Conservation (phyloP, 164 flowering plant genomes). For the Platanus orientalis region DNA sequence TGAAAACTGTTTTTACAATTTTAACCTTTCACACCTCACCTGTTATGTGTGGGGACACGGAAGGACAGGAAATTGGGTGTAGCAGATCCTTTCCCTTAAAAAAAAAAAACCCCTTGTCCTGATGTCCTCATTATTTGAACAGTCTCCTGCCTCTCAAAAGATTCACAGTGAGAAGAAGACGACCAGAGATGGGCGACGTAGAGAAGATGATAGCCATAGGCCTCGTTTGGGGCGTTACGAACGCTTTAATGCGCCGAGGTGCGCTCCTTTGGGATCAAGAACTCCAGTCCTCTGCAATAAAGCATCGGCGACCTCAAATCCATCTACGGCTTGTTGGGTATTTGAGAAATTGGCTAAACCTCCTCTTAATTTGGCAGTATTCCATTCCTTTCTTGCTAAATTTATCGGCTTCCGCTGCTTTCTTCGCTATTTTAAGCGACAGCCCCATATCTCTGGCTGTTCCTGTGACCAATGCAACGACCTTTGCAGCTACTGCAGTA, state of each 20-base stretch:
- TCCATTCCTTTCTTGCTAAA: conserved; percentile 73
- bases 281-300: conserved; percentile 25
- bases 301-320: conserved; percentile 15
- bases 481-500: conserved; percentile 88
- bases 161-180: too few relatives aligned
- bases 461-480: conserved; percentile 92
- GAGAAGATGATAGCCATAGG: conserved; percentile 92
- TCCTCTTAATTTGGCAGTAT: conserved; percentile 76
- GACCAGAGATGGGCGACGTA: conserved; percentile 44
- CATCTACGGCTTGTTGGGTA: conserved; percentile 24
- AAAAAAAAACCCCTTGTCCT: too few relatives aligned
- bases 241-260: conserved; percentile 87
- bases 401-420: conserved; percentile 82
- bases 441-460: conserved; percentile 86
- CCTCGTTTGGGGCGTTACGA: conserved; percentile 89
- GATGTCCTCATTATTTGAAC: too few relatives aligned
- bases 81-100: too few relatives aligned
- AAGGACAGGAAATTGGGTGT: too few relatives aligned
- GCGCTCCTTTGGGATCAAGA: conserved; percentile 74
- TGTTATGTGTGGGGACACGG: too few relatives aligned
- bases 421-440: conserved; percentile 62
- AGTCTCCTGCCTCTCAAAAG: too few relatives aligned
- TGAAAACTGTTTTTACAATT: too few relatives aligned
- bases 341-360: conserved; percentile 44
- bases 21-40: too few relatives aligned